These are phyloP conservation scores for Clarkia xantiana DNA, from an alignment of 345 rosid genomes.

Conservation along the genomic window DNA sequence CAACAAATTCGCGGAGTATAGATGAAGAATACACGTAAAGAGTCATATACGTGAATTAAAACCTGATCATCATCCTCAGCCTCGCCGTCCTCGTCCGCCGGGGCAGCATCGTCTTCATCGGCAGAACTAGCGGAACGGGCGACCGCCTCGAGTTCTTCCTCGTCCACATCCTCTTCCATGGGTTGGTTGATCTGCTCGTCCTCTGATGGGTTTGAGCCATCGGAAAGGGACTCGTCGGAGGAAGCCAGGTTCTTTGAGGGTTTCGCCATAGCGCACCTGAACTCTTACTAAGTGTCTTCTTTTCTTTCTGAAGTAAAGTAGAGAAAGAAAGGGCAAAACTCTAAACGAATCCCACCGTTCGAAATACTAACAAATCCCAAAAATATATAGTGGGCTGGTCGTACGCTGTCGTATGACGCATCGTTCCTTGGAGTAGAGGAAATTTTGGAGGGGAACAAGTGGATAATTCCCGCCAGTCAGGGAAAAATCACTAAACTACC, in stretches of 20 bases:
- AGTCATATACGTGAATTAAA: not conserved
- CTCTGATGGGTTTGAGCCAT: slow-evolving; percentile 44
- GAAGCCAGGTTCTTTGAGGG: slow-evolving; percentile 41
- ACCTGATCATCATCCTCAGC: slow-evolving; percentile 36
- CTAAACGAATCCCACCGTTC: too few species aligned
- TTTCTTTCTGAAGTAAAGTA: not conserved
- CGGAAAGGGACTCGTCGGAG: slow-evolving; percentile 57
- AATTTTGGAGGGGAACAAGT: too few species aligned
- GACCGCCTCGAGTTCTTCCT: slow-evolving; percentile 94
- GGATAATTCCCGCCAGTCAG: too few species aligned
- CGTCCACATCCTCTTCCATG: slow-evolving; percentile 60
- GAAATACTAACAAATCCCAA: too few species aligned
- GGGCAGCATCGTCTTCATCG: slow-evolving; percentile 29
- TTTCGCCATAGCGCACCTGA: slow-evolving; percentile 24
- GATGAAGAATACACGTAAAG: not conserved
- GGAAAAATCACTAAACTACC: too few species aligned
- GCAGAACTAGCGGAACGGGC: slow-evolving; percentile 75
- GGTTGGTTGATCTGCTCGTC: slow-evolving; percentile 56
- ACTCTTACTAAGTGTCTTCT: slow-evolving; percentile 15
- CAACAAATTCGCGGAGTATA: not conserved
- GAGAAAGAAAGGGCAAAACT: not conserved
- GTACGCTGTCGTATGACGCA: too few species aligned
- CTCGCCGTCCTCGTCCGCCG: slow-evolving; percentile 16
- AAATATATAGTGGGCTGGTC: too few species aligned
- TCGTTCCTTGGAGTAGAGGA: too few species aligned